These are phyloP conservation scores for Gomphus bonarii DNA, from an alignment of 1,284 basidiomycete species.

Conservation along the genomic window DNA sequence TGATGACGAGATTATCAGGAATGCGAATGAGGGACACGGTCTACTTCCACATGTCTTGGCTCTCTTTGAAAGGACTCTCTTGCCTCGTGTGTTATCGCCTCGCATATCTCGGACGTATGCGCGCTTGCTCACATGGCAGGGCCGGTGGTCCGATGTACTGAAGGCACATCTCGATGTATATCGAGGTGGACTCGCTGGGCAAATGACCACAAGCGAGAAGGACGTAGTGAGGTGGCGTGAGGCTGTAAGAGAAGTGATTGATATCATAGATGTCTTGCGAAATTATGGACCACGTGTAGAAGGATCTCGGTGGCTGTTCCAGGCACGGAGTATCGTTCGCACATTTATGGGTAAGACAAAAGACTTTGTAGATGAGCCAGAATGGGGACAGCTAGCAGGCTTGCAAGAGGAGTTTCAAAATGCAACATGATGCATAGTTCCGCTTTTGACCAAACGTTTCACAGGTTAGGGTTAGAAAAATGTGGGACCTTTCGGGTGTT, in stretches of 20 bases:
- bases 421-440: not conserved
- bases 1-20: conserved; percentile 17
- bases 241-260: conserved; percentile 69
- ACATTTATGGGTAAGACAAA: conserved; percentile 77
- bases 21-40: conserved; percentile 61
- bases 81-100: conserved; percentile 67
- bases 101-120: conserved; percentile 77
- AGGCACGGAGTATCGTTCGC: conserved; percentile 80
- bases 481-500: not conserved
- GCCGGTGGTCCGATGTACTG: conserved; percentile 64
- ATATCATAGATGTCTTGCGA: conserved; percentile 72
- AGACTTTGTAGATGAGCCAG: conserved; percentile 81
- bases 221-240: conserved; percentile 59
- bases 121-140: conserved; percentile 65
- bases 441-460: not conserved
- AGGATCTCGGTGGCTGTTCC: conserved; percentile 67
- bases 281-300: conserved; percentile 71
- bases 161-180: conserved; percentile 81
- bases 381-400: conserved; percentile 64
- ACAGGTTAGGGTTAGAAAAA: not conserved
- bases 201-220: conserved; percentile 49
- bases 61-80: conserved; percentile 69
- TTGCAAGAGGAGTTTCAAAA: conserved; percentile 18
- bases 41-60: conserved; percentile 49
- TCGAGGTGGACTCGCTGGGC: conserved; percentile 59